phyloP scores from a whole-genome alignment of 768 basidiomycete genomes.

The Xerocomus potaroensis region DNA sequence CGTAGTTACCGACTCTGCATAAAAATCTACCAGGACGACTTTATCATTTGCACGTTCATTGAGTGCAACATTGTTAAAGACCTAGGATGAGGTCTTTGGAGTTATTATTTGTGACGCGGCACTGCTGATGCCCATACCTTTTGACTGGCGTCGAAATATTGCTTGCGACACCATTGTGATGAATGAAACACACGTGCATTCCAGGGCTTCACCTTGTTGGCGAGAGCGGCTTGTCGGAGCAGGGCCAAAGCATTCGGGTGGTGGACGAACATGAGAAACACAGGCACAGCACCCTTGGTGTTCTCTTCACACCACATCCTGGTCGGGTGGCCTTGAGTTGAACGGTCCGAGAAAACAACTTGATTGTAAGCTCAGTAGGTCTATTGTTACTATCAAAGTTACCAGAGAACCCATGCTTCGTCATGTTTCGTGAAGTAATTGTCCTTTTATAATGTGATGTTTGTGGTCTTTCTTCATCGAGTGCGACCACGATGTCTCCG shows the following conservation, averaged over 20 bases:
- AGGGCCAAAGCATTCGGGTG: slow-evolving; percentile 1
- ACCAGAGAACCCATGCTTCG: too few relatives aligned
- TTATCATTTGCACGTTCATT: slow-evolving; percentile 38
- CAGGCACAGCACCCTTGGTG: background rate
- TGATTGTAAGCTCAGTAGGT: too few relatives aligned
- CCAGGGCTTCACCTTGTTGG: slow-evolving; percentile 22
- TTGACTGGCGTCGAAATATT: slow-evolving; percentile 44
- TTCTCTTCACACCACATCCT: too few relatives aligned
- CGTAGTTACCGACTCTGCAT: slow-evolving; percentile 61
- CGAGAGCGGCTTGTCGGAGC: slow-evolving; percentile 6
- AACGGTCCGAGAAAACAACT: too few relatives aligned
- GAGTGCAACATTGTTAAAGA: slow-evolving; percentile 31
- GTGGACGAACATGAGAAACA: slow-evolving; percentile 15
- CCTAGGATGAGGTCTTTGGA: slow-evolving; percentile 23
- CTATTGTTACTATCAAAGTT: too few relatives aligned
- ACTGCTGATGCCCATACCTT: slow-evolving; percentile 31
- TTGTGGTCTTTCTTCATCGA: background rate
- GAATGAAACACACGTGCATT: slow-evolving; percentile 35
- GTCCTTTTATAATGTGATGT: too few relatives aligned
- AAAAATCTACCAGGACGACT: slow-evolving; percentile 72
- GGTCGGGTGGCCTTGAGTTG: too few relatives aligned
- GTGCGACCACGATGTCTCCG: slow-evolving; percentile 24
- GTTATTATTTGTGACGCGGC: background rate
- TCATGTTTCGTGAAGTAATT: too few relatives aligned
- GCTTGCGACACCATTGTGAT: slow-evolving; percentile 29